phyloP scores from a whole-genome alignment of 2,329 filamentous ascomycete species.

The Monosporascus sp. region DNA sequence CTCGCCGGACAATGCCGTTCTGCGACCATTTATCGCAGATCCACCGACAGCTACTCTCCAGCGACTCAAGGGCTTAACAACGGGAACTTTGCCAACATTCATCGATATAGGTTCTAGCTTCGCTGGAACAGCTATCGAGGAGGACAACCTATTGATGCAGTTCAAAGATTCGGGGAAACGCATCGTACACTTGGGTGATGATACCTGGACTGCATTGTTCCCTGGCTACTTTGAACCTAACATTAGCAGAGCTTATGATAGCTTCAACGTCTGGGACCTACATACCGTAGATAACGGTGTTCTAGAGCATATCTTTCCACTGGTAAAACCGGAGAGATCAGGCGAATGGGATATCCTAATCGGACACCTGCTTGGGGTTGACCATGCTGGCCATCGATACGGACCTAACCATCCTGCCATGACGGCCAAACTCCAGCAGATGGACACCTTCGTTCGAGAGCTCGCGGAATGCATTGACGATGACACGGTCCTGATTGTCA shows the following conservation, averaged over 20 bases:
- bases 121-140: slow-evolving; percentile 88
- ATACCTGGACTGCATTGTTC: slow-evolving; percentile 93
- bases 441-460: slow-evolving; percentile 73
- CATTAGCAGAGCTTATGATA: slow-evolving; percentile 85
- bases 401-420: slow-evolving; percentile 90
- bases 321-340: slow-evolving; percentile 61
- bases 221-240: slow-evolving; percentile 88
- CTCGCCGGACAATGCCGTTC: slow-evolving; percentile 75
- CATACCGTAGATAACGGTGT: slow-evolving; percentile 97
- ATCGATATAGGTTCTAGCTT: slow-evolving; percentile 94
- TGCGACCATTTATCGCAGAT: slow-evolving; percentile 94
- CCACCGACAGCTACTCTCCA: slow-evolving; percentile 92
- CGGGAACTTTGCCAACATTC: slow-evolving; percentile 90
- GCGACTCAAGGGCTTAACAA: slow-evolving; percentile 87
- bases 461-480: slow-evolving; percentile 73
- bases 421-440: slow-evolving; percentile 83
- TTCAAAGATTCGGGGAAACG: slow-evolving; percentile 60
- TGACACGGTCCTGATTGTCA: slow-evolving; percentile 81
- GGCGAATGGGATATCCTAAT: slow-evolving; percentile 89
- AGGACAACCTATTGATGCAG: slow-evolving; percentile 74
- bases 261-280: slow-evolving; percentile 96
- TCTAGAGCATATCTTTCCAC: slow-evolving; percentile 80
- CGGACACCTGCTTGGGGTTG: slow-evolving; percentile 89
- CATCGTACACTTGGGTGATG: slow-evolving; percentile 92
- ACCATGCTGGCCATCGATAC: slow-evolving; percentile 95